Conservation (phyloP, 2,329 filamentous ascomycete genomes). For the Dothiorella sarmentorum region DNA sequence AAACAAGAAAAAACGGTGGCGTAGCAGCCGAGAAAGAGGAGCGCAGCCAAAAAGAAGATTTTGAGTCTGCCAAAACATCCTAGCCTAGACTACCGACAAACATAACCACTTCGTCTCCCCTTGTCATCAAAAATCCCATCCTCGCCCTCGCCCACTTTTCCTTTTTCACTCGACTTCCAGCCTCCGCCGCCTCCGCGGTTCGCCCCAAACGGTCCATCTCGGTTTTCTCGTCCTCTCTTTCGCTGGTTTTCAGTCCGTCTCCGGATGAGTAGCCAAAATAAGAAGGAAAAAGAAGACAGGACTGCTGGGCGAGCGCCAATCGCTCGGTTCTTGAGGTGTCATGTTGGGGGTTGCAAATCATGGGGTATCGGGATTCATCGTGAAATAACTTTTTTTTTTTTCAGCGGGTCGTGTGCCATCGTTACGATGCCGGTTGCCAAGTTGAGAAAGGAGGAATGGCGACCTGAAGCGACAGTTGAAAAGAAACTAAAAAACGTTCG, state of each 20-base stretch:
- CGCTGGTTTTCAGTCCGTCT: conserved; percentile 10
- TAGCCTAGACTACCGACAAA: conserved; percentile 21
- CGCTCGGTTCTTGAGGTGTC: conserved; percentile 22
- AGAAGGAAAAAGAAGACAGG: conserved; percentile 14
- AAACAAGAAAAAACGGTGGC: not conserved
- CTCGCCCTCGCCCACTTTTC: conserved; percentile 18
- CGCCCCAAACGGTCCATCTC: conserved; percentile 12
- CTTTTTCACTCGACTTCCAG: conserved; percentile 19
- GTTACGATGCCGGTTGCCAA: conserved; percentile 21
- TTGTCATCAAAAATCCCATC: conserved; percentile 19
- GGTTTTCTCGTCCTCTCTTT: conserved; percentile 2
- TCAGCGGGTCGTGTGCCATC: conserved; percentile 21
- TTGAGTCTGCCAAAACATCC: conserved; percentile 19
- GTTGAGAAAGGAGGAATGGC: conserved; percentile 19
- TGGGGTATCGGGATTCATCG: conserved; percentile 45
- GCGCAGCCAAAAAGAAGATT: conserved; percentile 17
- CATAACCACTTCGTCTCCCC: conserved; percentile 20
- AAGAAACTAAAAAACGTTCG: conserved; percentile 13
- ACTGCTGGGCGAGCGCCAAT: conserved; percentile 18
- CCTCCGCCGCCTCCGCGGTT: conserved; percentile 19
- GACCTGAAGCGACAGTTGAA: conserved; percentile 18
- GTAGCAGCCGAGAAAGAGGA: conserved; percentile 4
- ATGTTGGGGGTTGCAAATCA: conserved; percentile 36
- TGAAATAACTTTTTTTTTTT: conserved; percentile 27
- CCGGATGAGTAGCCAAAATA: conserved; percentile 18